Percentiles rank a stretch among this genome's conserved stretches.
These are phyloP conservation scores for Teunomyces barrocoloradensis DNA, from an alignment of 805 yeast species.

Conservation along the genomic window DNA sequence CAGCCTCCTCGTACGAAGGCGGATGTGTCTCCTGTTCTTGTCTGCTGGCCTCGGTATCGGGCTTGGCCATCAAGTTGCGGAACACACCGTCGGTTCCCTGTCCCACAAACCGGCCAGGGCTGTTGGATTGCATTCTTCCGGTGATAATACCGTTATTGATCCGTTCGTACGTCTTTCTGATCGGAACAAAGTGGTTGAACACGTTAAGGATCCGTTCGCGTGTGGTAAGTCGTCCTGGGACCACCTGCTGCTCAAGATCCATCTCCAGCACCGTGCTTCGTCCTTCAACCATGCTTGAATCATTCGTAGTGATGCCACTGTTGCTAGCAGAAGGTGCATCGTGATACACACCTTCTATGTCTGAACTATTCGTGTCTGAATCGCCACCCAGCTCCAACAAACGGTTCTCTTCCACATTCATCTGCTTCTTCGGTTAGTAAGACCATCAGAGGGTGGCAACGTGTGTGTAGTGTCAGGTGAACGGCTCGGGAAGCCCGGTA, in stretches of 20 bases:
- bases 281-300: constrained; percentile 13
- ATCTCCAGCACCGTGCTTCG: constrained; percentile 9
- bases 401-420: constrained; percentile 7
- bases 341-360: neutral
- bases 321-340: no score
- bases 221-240: constrained; percentile 19
- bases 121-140: constrained; percentile 41
- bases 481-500: no score
- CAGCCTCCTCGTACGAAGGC: constrained; percentile 93
- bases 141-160: constrained; percentile 40
- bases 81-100: constrained; percentile 84
- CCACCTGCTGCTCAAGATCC: constrained; percentile 32
- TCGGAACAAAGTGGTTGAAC: constrained; percentile 33
- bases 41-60: constrained; percentile 48
- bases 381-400: constrained; percentile 8
- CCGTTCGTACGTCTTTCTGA: constrained; percentile 42
- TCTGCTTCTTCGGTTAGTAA: constrained; percentile 1
- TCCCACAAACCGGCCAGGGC: constrained; percentile 45
- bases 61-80: constrained; percentile 87
- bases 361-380: neutral
- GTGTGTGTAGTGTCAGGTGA: no score
- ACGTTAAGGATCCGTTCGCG: constrained; percentile 31
- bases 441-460: neutral
- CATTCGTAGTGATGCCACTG: neutral
- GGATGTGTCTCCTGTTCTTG: constrained; percentile 52